phyloP scores from a whole-genome alignment of 495 filamentous ascomycete genomes.

The Apiosordaria backusii region DNA sequence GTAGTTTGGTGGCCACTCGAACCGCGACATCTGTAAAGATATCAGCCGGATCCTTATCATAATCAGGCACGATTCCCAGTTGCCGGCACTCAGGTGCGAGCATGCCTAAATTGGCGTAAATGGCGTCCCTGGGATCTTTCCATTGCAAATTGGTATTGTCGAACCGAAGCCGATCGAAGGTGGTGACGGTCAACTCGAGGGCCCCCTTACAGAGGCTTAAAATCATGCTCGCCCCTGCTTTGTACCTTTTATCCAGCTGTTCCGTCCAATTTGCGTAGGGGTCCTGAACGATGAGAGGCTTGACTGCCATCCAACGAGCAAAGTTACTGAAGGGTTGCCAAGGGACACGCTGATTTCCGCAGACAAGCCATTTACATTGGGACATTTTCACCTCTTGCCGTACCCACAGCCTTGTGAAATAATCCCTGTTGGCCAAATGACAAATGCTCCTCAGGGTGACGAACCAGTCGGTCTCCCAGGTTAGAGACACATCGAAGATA shows the following conservation, averaged over 20 bases:
- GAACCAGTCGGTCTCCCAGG: not conserved
- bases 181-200: not conserved
- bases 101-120: not conserved
- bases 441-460: not conserved
- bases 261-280: not conserved
- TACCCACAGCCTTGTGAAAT: not conserved
- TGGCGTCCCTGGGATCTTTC: slow-evolving; percentile 1
- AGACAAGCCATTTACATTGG: not conserved
- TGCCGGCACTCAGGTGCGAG: not conserved
- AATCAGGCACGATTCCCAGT: not conserved
- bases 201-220: not conserved
- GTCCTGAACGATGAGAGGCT: not conserved
- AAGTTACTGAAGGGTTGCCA: not conserved
- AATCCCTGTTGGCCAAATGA: not conserved
- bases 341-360: not conserved
- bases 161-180: not conserved
- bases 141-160: not conserved
- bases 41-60: not conserved
- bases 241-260: not conserved
- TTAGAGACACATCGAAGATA: not conserved
- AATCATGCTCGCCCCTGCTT: not conserved
- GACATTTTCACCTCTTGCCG: not conserved
- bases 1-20: not conserved
- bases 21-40: not conserved
- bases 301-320: not conserved